Base-by-base conservation (phyloP, 2,329 filamentous ascomycete species). In the Teratosphaeriaceae sp. region DNA sequence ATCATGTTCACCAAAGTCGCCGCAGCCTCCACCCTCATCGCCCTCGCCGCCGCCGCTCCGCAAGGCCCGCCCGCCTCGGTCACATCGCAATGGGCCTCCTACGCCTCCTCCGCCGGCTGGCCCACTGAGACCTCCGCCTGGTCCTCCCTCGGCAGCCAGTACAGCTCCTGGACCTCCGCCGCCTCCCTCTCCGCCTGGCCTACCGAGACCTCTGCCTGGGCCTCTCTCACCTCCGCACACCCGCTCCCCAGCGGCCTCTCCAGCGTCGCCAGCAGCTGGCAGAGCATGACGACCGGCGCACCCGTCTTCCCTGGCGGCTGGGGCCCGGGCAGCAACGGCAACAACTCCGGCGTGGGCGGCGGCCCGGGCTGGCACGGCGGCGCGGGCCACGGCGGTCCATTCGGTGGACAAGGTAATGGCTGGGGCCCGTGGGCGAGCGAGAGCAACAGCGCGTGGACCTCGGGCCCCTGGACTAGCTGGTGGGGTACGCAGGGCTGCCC, bases 401-500 rank as follows among this genome's bases (percentile, higher is more conserved):
- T 58, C 39, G 58, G 58, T 12, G 31, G 31, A 9, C 6, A 9
- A 15, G 41, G 34, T 26, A 49, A 48, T n/a, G 38, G 61, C 16
- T 63, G 59, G 58, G 61, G 61, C 19, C 55, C 58, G 9, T 63
- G 60, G 60, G 51, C 48, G 4, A 52, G 46, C 27, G 15, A 38
- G 27, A 43, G 40, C 20, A 49, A 39, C 18, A 55, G 59, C 21
- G 44, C 50, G 8, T 63, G 60, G 57, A 62, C 59, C 4, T 41
- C 44, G 5, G 61, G 60, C 8, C 53, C 60, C 1, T 64, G 61
- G 61, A 64, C 61, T 11, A 49, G 43, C 20, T 64, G 61, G 61
- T 64, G 61, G 61, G 60, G 60, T 12, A 56, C 54, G 23, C 43
- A 46, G 29, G 59, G 51, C 4, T 64, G 61, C 45, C 61, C 61